Base-by-base conservation (phyloP, 441 rosid genomes). In the Gossypium aridum region DNA sequence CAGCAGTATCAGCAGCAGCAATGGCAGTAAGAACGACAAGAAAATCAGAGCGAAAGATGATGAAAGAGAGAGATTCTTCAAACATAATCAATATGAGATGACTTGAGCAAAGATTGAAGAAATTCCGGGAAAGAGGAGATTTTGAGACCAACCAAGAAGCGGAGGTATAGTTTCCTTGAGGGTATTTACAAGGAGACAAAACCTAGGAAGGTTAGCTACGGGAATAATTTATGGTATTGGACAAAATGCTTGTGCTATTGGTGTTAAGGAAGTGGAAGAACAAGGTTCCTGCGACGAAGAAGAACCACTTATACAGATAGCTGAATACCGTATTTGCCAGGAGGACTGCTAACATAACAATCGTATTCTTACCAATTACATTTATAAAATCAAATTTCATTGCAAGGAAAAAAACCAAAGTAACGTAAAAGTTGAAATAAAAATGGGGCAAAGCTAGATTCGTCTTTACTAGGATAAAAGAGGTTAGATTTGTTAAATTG, bases 301-400 rank as follows among this genome's bases (percentile, higher is more conserved):
- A 76, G 84, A 85, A 28, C 93, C 91, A 54, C 88, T 90, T 77
- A 84, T 90, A 62, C 93, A 87, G 72, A 78, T 68, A 34, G 87
- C 86, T 51, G 95, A 90, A 75, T 90, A 92, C 53, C 91, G 95
- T 65, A 90, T 89, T 43, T 90, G 95, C 78, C 93, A 90, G 81
- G 93, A 89, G 81, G 95, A 90, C 39, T 7, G 39, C 39, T 7
- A 34, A 34, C 39, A 34, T 7, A 7, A 34, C 39, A 7, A 34
- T 34, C 9, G 39, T 34, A 34, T 34, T 34, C 39, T 34, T 34
- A 34, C 39, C 39, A 34, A 34, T 34, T 34, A 34, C 39, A 34
- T 34, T 34, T 34, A 34, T 34, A 34, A 34, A 34, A 34, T 34
- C 39, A 6, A 34, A 34, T 34, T 7, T 34, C 39, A 34, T 34